Percentiles rank a stretch among this genome's conserved stretches.
These are phyloP conservation scores for Cyclospora cayetanensis DNA, from an alignment of 169 alveolate species.

Conservation along the genomic window DNA sequence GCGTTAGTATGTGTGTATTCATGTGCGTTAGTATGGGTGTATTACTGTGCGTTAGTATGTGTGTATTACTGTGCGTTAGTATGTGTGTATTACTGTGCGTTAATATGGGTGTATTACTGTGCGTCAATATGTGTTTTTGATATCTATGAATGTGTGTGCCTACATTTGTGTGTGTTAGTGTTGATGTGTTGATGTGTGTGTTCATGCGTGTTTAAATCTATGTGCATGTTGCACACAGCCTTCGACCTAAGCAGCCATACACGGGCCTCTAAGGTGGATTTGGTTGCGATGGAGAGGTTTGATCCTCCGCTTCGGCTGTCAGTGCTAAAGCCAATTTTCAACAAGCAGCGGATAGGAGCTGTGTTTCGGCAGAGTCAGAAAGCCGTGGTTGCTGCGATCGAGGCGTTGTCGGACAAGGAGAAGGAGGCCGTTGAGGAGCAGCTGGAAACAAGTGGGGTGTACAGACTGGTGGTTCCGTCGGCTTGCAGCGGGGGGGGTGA, in stretches of 20 bases:
- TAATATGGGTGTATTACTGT: too few relatives aligned
- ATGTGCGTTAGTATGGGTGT: too few relatives aligned
- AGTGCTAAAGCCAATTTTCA: slow-evolving; percentile 37
- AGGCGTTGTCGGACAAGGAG: slow-evolving; percentile 75
- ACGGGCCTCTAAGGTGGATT: slow-evolving; percentile 84
- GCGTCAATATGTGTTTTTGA: too few relatives aligned
- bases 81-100: too few relatives aligned
- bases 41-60: too few relatives aligned
- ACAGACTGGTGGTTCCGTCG: slow-evolving; percentile 60
- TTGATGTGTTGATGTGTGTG: too few relatives aligned
- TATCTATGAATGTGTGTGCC: too few relatives aligned
- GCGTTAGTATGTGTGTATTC: too few relatives aligned
- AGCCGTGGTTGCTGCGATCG: slow-evolving; percentile 87
- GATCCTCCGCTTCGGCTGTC: slow-evolving; percentile 58
- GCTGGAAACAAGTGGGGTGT: slow-evolving; percentile 76
- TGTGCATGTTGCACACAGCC: too few relatives aligned
- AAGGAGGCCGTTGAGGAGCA: slow-evolving; percentile 74
- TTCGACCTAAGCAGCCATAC: slow-evolving; percentile 95
- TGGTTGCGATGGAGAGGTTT: slow-evolving; percentile 46
- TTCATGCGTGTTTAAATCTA: too few relatives aligned
- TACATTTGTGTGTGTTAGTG: too few relatives aligned
- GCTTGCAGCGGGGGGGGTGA: slow-evolving; percentile 65
- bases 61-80: too few relatives aligned
- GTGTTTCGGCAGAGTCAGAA: slow-evolving; percentile 82
- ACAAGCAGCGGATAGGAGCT: slow-evolving; percentile 55